Evolutionary conservation across 1,284 basidiomycete species (phyloP).

Genomic region (Pterulicium gracile): DNA sequence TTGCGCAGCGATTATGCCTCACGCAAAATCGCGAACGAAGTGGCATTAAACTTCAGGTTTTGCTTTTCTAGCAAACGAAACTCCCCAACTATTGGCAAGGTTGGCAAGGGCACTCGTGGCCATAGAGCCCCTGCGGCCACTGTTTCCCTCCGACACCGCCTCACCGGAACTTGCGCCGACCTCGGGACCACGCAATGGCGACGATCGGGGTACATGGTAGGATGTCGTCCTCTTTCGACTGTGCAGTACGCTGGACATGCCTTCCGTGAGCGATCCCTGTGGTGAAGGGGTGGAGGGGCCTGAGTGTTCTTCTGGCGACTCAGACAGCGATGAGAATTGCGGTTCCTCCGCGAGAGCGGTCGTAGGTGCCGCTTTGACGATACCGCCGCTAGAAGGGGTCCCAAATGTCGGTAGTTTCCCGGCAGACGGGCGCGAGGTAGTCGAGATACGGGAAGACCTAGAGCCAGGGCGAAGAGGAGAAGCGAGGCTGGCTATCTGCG

Average conservation of each 20-base stretch:
- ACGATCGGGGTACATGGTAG: slow-evolving; percentile 38
- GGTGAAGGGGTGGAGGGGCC: slow-evolving; percentile 39
- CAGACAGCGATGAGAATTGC: slow-evolving; percentile 27
- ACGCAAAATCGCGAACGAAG: too few relatives aligned
- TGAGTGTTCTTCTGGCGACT: slow-evolving; percentile 29
- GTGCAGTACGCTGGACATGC: slow-evolving; percentile 34
- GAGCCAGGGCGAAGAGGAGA: slow-evolving; percentile 59
- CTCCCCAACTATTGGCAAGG: slow-evolving; percentile 57
- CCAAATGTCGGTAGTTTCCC: slow-evolving; percentile 47
- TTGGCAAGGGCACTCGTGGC: slow-evolving; percentile 30
- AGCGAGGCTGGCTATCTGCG: slow-evolving; percentile 23
- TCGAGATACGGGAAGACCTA: slow-evolving; percentile 53
- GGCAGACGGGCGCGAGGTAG: slow-evolving; percentile 51
- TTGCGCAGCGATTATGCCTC: too few relatives aligned
- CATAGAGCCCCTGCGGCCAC: slow-evolving; percentile 10
- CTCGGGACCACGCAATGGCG: slow-evolving; percentile 28
- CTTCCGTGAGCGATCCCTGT: slow-evolving; percentile 45
- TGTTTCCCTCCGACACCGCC: slow-evolving; percentile 13
- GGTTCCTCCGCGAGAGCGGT: slow-evolving; percentile 53
- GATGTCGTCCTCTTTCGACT: slow-evolving; percentile 45
- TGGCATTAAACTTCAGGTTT: slow-evolving; percentile 17
- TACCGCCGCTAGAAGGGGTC: slow-evolving; percentile 24
- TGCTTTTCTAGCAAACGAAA: slow-evolving; percentile 47
- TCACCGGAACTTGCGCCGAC: slow-evolving; percentile 8
- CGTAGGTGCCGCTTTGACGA: slow-evolving; percentile 51